Percentiles rank a stretch among this genome's conserved stretches.
phyloP scores from a whole-genome alignment of 352 stramenopile species.

The Globisporangium ultimum region DNA sequence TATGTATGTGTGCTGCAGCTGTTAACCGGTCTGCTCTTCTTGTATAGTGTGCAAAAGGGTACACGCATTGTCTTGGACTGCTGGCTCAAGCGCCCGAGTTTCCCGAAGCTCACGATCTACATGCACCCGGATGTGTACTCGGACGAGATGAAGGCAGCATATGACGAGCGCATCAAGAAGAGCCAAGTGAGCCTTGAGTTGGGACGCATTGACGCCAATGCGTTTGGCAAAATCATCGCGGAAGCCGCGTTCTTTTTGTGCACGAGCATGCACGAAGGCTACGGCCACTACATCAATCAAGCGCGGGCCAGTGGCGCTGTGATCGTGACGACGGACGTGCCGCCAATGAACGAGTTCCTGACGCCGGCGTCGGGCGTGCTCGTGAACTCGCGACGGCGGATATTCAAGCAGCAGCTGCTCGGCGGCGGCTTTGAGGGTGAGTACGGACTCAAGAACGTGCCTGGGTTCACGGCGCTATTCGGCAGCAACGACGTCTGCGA shows the following conservation, averaged over 20 bases:
- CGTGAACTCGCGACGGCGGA: conserved; percentile 24
- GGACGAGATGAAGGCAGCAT: conserved; percentile 6
- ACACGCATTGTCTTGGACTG: conserved; percentile 28
- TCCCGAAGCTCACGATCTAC: conserved; percentile 28
- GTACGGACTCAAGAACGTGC: conserved; percentile 41
- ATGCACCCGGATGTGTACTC: conserved; percentile 23
- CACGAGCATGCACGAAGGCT: conserved; percentile 47
- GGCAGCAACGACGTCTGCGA: conserved; percentile 37
- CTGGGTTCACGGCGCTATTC: conserved; percentile 41
- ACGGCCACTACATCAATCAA: conserved; percentile 71
- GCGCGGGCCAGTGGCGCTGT: conserved; percentile 36
- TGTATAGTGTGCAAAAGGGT: conserved; percentile 30
- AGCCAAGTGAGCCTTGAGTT: conserved; percentile 4
- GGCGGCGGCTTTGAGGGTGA: conserved; percentile 42
- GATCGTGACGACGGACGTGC: conserved; percentile 47
- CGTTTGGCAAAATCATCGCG: conserved; percentile 38
- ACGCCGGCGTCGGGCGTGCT: conserved; percentile 36
- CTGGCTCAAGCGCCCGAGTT: conserved; percentile 27
- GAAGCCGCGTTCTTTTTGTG: conserved; percentile 46
- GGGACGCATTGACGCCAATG: conserved; percentile 11
- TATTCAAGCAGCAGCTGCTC: conserved; percentile 43
- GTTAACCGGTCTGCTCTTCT: neutral
- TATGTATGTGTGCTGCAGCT: no score
- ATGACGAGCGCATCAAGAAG: conserved; percentile 12
- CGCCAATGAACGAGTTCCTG: conserved; percentile 63